These are phyloP conservation scores for Moniliella sp. DNA, from an alignment of 1,284 basidiomycete genomes.

Conservation along the genomic window DNA sequence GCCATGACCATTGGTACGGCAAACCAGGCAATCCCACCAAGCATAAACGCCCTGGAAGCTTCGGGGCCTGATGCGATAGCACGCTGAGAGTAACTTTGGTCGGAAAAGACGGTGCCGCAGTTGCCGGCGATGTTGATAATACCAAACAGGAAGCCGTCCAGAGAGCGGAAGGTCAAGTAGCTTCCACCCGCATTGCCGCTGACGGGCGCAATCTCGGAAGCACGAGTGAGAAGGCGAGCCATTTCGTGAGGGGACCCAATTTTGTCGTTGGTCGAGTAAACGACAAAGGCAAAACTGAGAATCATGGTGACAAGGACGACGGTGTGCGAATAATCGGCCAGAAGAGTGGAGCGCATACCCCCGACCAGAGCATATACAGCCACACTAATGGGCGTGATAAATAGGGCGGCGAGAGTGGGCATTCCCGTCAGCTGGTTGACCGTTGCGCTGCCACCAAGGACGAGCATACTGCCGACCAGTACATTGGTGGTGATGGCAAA, in stretches of 20 bases:
- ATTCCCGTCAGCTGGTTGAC: conserved; percentile 41
- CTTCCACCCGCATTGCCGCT: conserved; percentile 44
- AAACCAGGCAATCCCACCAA: conserved; percentile 60
- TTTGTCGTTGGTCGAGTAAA: conserved; percentile 44
- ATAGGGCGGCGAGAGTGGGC: conserved; percentile 16
- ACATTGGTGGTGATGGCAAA: conserved; percentile 53
- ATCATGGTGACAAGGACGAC: conserved; percentile 21
- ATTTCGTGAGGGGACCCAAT: conserved; percentile 16
- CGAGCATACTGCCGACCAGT: conserved; percentile 23
- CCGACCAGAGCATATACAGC: conserved; percentile 23
- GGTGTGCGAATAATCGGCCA: conserved; percentile 30
- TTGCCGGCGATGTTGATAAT: conserved; percentile 49
- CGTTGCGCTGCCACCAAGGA: conserved; percentile 23
- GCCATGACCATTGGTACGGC: conserved; percentile 45
- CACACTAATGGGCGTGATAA: conserved; percentile 23
- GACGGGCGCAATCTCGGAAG: conserved; percentile 38
- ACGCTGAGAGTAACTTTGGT: conserved; percentile 47
- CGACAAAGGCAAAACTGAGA: conserved; percentile 43
- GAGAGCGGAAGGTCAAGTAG: conserved; percentile 56
- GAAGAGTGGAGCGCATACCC: conserved; percentile 24
- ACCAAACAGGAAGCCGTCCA: conserved; percentile 63
- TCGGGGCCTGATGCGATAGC: conserved; percentile 64
- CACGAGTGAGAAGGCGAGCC: conserved; percentile 40
- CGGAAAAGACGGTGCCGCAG: conserved; percentile 54
- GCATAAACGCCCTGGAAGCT: conserved; percentile 64